Percentiles rank a stretch among this genome's conserved stretches.
These are phyloP conservation scores for Fusarium nisikadoi DNA, from an alignment of 2,329 filamentous ascomycete genomes.

Conservation along the genomic window DNA sequence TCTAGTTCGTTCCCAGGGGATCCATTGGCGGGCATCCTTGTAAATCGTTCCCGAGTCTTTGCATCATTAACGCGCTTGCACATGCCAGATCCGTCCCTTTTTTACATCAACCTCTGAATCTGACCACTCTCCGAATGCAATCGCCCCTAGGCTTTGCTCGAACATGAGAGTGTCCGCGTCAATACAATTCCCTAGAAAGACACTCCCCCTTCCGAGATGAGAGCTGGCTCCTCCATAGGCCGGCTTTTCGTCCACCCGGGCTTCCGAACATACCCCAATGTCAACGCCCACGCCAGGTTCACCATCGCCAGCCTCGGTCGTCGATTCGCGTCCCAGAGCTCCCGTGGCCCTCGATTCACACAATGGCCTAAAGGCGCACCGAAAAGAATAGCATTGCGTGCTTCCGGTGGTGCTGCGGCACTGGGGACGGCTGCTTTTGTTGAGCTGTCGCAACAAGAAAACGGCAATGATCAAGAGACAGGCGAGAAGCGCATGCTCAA, in stretches of 20 bases:
- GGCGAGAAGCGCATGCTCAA: conserved; percentile 89
- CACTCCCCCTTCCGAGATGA: conserved; percentile 55
- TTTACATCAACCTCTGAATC: background rate
- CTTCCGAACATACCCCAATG: conserved; percentile 44
- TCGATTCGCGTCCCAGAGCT: conserved; percentile 42
- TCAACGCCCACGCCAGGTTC: conserved; percentile 9
- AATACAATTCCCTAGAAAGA: conserved; percentile 2
- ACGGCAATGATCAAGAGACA: conserved; percentile 66
- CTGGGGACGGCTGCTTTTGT: conserved; percentile 68
- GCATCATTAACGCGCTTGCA: conserved; percentile 30
- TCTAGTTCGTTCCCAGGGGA: conserved; percentile 16
- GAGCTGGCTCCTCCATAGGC: conserved; percentile 55
- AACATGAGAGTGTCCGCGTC: conserved; percentile 37
- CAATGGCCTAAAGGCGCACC: conserved; percentile 39
- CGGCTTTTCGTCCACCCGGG: conserved; percentile 56
- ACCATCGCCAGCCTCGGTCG: conserved; percentile 29
- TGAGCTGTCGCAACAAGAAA: conserved; percentile 65
- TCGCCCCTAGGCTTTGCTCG: conserved; percentile 9
- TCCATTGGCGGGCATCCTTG: conserved; percentile 34
- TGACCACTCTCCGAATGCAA: conserved; percentile 20
- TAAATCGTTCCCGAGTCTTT: conserved; percentile 16
- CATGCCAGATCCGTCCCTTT: conserved; percentile 26
- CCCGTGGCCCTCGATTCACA: conserved; percentile 39
- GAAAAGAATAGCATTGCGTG: conserved; percentile 50
- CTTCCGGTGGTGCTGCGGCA: conserved; percentile 53